Evolutionary conservation across 2,329 filamentous ascomycete genomes (phyloP).

Genomic region (Verticillium zaregamsianum): DNA sequence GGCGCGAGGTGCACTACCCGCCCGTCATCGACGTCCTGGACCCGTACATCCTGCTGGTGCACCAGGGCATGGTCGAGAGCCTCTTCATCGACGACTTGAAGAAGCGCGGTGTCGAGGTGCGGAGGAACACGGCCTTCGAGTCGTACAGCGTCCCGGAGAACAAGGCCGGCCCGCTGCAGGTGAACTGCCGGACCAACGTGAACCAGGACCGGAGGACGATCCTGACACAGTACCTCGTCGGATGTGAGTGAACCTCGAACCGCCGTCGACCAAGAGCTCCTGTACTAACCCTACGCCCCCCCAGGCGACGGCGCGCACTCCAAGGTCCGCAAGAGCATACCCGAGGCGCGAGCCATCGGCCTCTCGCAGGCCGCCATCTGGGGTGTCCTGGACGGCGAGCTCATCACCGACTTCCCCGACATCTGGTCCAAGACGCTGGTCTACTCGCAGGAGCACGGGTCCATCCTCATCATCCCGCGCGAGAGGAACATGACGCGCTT

Average conservation of each 20-base stretch:
- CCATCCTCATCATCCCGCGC: conserved; percentile 69
- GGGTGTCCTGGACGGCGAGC: conserved; percentile 68
- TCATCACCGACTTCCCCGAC: conserved; percentile 70
- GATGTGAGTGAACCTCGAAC: conserved; percentile 41
- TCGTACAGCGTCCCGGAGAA: conserved; percentile 46
- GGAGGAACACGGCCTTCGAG: conserved; percentile 60
- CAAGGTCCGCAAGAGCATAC: conserved; percentile 62
- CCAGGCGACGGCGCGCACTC: conserved; percentile 67
- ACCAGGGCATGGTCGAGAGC: conserved; percentile 73
- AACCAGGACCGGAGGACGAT: conserved; percentile 47
- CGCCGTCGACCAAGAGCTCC: background rate
- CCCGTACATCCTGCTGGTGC: conserved; percentile 55
- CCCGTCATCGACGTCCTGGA: conserved; percentile 53
- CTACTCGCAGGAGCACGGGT: conserved; percentile 62
- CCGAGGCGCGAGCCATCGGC: conserved; percentile 49
- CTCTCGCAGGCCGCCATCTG: conserved; percentile 54
- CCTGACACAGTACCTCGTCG: conserved; percentile 60
- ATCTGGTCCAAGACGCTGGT: conserved; percentile 71
- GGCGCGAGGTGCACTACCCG: conserved; percentile 67
- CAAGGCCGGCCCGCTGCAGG: conserved; percentile 39
- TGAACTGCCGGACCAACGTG: conserved; percentile 48
- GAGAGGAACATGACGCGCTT: conserved; percentile 69
- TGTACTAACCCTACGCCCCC: no score
- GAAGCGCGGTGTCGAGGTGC: conserved; percentile 59
- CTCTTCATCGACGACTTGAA: conserved; percentile 66